These are phyloP conservation scores for Phlegmacium glaucopus DNA, from an alignment of 768 basidiomycete genomes.

Conservation along the genomic window DNA sequence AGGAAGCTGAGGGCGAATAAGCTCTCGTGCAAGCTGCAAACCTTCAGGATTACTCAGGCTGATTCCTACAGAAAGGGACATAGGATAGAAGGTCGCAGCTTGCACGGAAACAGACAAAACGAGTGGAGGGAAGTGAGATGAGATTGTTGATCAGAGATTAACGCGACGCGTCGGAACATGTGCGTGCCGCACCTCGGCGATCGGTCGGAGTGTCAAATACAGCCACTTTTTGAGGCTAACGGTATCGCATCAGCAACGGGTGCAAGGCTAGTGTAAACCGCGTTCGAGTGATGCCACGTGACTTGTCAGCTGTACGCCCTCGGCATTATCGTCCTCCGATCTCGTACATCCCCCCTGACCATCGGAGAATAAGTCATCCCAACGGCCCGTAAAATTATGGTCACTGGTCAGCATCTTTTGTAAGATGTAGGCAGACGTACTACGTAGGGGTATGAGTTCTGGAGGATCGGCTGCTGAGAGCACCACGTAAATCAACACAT, in stretches of 20 bases:
- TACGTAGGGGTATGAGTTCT: too few species aligned
- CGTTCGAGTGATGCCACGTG: too few species aligned
- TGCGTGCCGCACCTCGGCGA: neutral
- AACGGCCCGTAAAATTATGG: too few species aligned
- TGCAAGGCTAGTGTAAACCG: neutral
- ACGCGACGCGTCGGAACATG: neutral
- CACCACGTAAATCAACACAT: too few species aligned
- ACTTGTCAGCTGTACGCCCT: too few species aligned
- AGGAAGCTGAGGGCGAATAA: conserved; percentile 2
- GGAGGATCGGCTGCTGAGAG: too few species aligned
- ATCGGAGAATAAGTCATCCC: too few species aligned
- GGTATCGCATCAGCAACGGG: neutral
- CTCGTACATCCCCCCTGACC: too few species aligned
- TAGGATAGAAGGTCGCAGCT: neutral
- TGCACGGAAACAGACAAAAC: neutral
- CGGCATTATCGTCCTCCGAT: too few species aligned
- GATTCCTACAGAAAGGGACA: neutral
- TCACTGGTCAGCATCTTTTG: too few species aligned
- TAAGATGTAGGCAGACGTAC: too few species aligned
- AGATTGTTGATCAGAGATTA: neutral
- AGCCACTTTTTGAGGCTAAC: neutral
- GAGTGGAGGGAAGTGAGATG: neutral
- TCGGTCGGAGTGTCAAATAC: neutral
- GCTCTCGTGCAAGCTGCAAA: neutral
- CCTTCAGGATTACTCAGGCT: neutral